A percentile compares a stretch with the other conserved stretches of the same genome.
Evolutionary conservation across 805 yeast species (phyloP).

Genomic region (Alloascoidea africana): DNA sequence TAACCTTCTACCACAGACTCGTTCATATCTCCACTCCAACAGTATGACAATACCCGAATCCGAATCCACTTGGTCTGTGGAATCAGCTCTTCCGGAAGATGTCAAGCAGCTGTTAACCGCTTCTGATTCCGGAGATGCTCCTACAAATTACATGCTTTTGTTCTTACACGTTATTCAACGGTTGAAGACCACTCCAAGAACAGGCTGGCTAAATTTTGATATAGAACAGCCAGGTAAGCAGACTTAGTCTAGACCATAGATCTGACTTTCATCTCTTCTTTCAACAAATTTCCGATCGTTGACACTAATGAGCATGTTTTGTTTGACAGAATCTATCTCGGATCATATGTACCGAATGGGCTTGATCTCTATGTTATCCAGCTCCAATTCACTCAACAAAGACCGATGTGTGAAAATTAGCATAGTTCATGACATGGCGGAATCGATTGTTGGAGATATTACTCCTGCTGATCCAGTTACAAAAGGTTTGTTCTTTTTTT

Average conservation of each 20-base stretch:
- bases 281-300: too few species aligned
- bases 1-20: too few species aligned
- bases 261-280: too few species aligned
- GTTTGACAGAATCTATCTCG: constrained; percentile 6
- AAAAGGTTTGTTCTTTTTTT: constrained; percentile 21
- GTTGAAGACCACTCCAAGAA: constrained; percentile 67
- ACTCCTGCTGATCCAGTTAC: constrained; percentile 66
- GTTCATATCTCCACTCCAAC: too few species aligned
- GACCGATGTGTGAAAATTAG: constrained; percentile 74
- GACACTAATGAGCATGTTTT: constrained; percentile 19
- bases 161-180: constrained; percentile 55
- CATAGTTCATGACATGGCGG: constrained; percentile 88
- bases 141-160: background rate
- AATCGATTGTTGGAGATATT: constrained; percentile 85
- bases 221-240: constrained; percentile 26
- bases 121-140: too few species aligned
- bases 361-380: constrained; percentile 56
- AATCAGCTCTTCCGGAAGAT: background rate
- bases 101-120: background rate
- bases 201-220: constrained; percentile 84
- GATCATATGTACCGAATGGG: constrained; percentile 72
- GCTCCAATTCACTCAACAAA: constrained; percentile 34
- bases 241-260: constrained; percentile 7
- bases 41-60: too few species aligned
- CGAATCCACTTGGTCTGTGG: too few species aligned